Evolutionary conservation across 306 rosid species (phyloP).

Genomic region (Ceratonia siliqua): DNA sequence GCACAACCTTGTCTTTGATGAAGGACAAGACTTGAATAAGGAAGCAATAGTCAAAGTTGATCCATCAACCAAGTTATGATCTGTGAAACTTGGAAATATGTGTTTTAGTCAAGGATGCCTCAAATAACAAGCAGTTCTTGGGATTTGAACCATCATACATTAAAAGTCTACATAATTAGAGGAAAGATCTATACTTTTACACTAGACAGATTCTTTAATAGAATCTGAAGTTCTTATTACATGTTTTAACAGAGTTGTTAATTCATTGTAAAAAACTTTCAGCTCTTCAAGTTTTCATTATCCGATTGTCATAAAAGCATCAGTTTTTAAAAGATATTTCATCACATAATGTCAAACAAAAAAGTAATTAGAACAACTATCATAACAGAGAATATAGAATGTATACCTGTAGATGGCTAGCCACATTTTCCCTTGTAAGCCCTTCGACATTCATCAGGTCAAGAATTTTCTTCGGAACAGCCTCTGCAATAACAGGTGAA

Average conservation of each 20-base stretch:
- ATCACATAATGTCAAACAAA: not conserved
- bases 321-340: not conserved
- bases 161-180: not conserved
- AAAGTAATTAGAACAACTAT: not conserved
- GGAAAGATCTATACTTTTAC: not conserved
- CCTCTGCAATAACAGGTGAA: constrained; percentile 53
- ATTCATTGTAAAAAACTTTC: no score
- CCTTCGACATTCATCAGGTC: constrained; percentile 90
- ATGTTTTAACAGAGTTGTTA: not conserved
- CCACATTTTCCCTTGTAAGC: constrained; percentile 87
- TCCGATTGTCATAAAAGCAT: not conserved
- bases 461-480: constrained; percentile 89
- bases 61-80: no score
- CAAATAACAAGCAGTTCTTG: not conserved
- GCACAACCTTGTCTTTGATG: not conserved
- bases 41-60: not conserved
- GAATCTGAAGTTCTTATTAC: not conserved
- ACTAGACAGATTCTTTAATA: not conserved
- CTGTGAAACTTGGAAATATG: not conserved
- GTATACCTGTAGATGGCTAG: constrained; percentile 85
- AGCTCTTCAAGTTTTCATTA: not conserved
- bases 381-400: not conserved
- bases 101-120: not conserved
- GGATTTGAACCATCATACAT: not conserved
- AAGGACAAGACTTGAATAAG: not conserved